Evolutionary conservation across 306 rosid genomes (phyloP).

Genomic region (Begonia masoniana): DNA sequence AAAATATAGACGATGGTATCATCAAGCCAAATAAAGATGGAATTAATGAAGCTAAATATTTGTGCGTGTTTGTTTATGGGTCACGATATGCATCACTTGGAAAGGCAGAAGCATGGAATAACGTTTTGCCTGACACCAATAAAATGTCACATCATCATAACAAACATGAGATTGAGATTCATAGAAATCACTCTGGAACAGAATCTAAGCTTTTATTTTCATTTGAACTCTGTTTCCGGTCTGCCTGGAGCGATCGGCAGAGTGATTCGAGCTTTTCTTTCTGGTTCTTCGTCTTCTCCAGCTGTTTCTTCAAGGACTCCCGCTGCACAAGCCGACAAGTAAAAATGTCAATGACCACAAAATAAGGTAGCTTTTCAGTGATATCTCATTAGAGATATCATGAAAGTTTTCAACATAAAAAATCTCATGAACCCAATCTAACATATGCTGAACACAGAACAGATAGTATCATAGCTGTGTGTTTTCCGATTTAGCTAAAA

Average conservation of each 20-base stretch:
- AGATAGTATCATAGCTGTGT: too few relatives aligned
- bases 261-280: slow-evolving; percentile 77
- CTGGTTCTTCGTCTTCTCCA: slow-evolving; percentile 76
- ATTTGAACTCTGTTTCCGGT: slow-evolving; percentile 52
- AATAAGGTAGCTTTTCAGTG: too few relatives aligned
- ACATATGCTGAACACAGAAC: too few relatives aligned
- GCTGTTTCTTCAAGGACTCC: slow-evolving; percentile 64
- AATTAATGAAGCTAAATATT: too few relatives aligned
- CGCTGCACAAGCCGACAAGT: slow-evolving; percentile 41
- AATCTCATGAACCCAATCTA: too few relatives aligned
- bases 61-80: too few relatives aligned
- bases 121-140: not conserved
- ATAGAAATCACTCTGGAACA: slow-evolving; percentile 19
- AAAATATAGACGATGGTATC: too few relatives aligned
- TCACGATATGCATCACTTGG: not conserved
- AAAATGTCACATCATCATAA: not conserved
- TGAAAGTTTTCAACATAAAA: too few relatives aligned
- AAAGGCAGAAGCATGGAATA: not conserved
- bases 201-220: slow-evolving; percentile 45
- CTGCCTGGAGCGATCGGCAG: slow-evolving; percentile 90
- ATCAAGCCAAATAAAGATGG: too few relatives aligned
- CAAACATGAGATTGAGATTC: not conserved
- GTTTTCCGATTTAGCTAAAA: too few relatives aligned
- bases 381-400: too few relatives aligned
- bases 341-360: not conserved